phyloP scores from a whole-genome alignment of 176 grass and related monocot genomes.

The Oryza brachyantha region DNA sequence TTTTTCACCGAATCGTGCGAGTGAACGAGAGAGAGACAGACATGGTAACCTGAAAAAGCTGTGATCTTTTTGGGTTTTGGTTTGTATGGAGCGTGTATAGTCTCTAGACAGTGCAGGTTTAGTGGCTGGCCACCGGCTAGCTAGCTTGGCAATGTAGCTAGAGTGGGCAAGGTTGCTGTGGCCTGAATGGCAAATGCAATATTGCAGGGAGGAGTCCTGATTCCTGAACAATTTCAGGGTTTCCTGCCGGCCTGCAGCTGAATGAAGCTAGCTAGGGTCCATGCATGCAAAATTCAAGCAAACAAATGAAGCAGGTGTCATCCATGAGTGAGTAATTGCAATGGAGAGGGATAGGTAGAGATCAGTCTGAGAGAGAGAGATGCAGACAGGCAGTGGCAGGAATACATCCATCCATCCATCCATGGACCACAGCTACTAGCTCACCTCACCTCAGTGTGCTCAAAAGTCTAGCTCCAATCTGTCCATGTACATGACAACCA shows the following conservation, averaged over 20 bases:
- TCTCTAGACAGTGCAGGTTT: background rate
- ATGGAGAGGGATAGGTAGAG: background rate
- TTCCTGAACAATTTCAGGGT: slow-evolving; percentile 13
- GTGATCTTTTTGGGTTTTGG: background rate
- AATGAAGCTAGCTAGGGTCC: slow-evolving; percentile 9
- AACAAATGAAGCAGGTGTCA: background rate
- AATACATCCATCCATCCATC: slow-evolving; percentile 17
- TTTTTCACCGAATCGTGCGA: background rate
- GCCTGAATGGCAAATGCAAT: slow-evolving; percentile 8
- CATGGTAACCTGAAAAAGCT: slow-evolving; percentile 7
- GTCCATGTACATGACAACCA: slow-evolving; percentile 21
- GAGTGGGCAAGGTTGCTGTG: slow-evolving; percentile 5
- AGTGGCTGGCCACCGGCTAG: background rate
- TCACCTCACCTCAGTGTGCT: slow-evolving; percentile 10
- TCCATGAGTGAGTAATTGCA: slow-evolving; percentile 12
- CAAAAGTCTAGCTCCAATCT: slow-evolving; percentile 11
- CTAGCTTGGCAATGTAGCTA: background rate
- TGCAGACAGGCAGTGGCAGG: slow-evolving; percentile 13
- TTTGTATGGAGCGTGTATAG: background rate
- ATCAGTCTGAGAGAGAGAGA: background rate
- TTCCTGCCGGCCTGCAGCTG: background rate
- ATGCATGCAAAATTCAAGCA: background rate
- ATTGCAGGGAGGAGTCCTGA: too few species aligned
- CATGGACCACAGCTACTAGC: slow-evolving; percentile 33
- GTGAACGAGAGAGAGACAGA: slow-evolving; percentile 13